These are phyloP conservation scores for Paraphaeosphaeria minitans DNA, from an alignment of 2,329 filamentous ascomycete species.

Conservation along the genomic window DNA sequence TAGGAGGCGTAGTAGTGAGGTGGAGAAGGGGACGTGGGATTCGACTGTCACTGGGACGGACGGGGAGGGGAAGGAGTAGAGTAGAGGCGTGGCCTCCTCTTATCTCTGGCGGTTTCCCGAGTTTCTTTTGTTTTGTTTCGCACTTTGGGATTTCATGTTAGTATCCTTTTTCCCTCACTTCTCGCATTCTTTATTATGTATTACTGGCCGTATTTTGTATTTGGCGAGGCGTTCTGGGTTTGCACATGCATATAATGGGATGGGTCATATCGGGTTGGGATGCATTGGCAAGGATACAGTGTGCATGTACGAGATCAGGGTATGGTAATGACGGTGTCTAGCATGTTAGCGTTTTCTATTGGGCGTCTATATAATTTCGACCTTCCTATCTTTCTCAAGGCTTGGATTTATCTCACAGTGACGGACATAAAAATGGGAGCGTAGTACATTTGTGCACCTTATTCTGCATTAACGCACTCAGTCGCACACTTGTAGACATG, in stretches of 20 bases:
- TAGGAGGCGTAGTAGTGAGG: slow-evolving; percentile 9
- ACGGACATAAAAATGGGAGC: too few relatives aligned
- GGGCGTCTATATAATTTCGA: neutral
- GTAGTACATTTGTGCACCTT: too few relatives aligned
- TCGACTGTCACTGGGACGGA: neutral
- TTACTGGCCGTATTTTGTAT: neutral
- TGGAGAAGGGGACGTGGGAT: slow-evolving; percentile 7
- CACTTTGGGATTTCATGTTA: neutral
- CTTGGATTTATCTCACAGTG: neutral
- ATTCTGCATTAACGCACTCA: too few relatives aligned
- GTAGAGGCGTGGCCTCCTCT: neutral
- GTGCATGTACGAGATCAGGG: slow-evolving; percentile 1
- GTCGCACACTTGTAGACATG: too few relatives aligned
- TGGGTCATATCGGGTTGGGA: neutral
- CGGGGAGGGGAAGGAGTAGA: neutral
- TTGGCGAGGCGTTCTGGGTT: neutral
- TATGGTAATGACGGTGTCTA: neutral
- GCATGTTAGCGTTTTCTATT: neutral
- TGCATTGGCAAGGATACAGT: neutral
- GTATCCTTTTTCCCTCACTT: neutral
- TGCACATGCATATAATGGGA: neutral
- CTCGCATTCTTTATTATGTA: neutral
- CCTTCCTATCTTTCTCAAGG: neutral
- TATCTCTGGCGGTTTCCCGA: neutral
- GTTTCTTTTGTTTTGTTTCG: neutral